phyloP scores from a whole-genome alignment of 345 rosid species.

The Heritiera fomes region DNA sequence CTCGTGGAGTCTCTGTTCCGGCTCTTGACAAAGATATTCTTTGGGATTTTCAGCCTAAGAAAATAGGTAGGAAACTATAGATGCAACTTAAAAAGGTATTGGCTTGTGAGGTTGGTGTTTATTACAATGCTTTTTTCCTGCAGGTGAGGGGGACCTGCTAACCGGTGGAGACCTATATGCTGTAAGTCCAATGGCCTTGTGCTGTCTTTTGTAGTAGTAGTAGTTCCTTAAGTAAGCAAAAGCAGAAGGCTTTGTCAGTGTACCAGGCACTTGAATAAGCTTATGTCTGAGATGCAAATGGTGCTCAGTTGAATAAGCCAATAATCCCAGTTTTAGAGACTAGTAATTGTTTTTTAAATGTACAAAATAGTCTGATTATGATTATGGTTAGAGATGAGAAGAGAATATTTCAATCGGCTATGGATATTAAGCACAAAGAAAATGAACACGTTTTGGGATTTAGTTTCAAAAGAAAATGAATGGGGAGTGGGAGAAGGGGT shows the following conservation, averaged over 20 bases:
- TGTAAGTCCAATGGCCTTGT: slow-evolving; percentile 54
- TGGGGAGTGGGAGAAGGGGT: neutral
- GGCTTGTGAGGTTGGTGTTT: neutral
- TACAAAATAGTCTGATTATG: neutral
- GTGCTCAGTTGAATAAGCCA: neutral
- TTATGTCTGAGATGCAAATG: neutral
- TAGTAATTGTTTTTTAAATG: neutral
- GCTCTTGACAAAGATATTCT: slow-evolving; percentile 92
- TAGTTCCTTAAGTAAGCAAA: neutral
- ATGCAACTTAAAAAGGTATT: slow-evolving; percentile 7
- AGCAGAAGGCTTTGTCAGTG: neutral
- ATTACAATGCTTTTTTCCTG: slow-evolving; percentile 4
- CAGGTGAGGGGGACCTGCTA: slow-evolving; percentile 94
- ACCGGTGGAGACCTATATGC: slow-evolving; percentile 99
- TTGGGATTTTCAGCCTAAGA: slow-evolving; percentile 95
- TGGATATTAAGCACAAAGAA: neutral
- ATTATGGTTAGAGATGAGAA: neutral
- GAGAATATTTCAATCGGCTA: neutral
- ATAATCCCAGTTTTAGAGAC: neutral
- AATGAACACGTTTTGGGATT: neutral
- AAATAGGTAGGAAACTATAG: slow-evolving; percentile 54
- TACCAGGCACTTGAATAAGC: neutral
- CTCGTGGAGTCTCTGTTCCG: slow-evolving; percentile 99
- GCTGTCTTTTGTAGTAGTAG: slow-evolving; percentile 10
- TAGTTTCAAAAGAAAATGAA: neutral